phyloP scores from a whole-genome alignment of 345 rosid species.

The Aethionema arabicum region DNA sequence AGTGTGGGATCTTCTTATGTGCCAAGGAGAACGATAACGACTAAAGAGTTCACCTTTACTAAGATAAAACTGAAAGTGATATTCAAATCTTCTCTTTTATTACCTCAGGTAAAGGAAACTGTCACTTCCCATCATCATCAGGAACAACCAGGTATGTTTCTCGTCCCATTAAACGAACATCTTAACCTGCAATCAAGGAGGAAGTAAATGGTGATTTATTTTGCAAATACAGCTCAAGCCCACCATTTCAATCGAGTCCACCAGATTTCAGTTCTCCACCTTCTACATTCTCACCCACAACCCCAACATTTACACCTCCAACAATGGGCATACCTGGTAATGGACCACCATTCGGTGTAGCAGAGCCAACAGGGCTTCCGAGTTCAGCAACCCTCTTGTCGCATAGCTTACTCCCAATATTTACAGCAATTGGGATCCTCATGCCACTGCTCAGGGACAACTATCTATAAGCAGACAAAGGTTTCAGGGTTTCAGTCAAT shows the following conservation, averaged over 20 bases:
- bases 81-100: conserved; percentile 5
- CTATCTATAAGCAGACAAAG: conserved; percentile 38
- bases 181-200: conserved; percentile 22
- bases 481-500: conserved; percentile 32
- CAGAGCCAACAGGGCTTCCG: conserved; percentile 81
- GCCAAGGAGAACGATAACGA: not conserved
- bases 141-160: conserved; percentile 34
- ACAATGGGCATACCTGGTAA: conserved; percentile 46
- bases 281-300: conserved; percentile 41
- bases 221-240: conserved; percentile 55
- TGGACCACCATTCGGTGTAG: conserved; percentile 57
- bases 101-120: conserved; percentile 77
- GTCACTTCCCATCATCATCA: conserved; percentile 58
- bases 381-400: conserved; percentile 61
- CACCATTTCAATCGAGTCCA: conserved; percentile 51
- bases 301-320: conserved; percentile 42
- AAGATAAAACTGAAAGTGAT: conserved; percentile 12
- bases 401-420: conserved; percentile 42
- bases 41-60: conserved; percentile 14
- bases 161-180: conserved; percentile 5
- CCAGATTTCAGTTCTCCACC: conserved; percentile 41
- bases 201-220: conserved; percentile 4
- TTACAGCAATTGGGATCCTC: conserved; percentile 42
- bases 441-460: conserved; percentile 45
- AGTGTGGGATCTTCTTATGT: no score